Conservation (phyloP, 805 yeast genomes). For the Myxozyma geophila region DNA sequence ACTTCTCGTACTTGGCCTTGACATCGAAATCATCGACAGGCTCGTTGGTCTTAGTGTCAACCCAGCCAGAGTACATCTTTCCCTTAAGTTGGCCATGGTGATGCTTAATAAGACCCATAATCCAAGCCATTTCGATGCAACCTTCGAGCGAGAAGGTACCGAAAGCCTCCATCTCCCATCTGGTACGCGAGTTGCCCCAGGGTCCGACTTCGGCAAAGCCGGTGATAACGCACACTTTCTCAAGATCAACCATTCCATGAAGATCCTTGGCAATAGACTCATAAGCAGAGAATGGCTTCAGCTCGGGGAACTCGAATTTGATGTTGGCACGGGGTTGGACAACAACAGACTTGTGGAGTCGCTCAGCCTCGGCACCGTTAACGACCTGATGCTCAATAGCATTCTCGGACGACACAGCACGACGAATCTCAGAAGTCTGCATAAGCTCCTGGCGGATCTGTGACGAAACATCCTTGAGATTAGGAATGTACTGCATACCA, state of each 20-base stretch:
- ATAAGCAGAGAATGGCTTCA: slow-evolving; percentile 76
- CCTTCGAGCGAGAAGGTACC: slow-evolving; percentile 98
- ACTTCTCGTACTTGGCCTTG: slow-evolving; percentile 86
- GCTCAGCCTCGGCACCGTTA: slow-evolving; percentile 85
- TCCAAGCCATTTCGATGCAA: slow-evolving; percentile 99
- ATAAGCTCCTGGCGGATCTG: slow-evolving; percentile 72
- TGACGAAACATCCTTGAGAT: slow-evolving; percentile 85
- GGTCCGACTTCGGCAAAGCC: slow-evolving; percentile 99
- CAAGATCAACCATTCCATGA: slow-evolving; percentile 90
- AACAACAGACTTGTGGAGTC: slow-evolving; percentile 74
- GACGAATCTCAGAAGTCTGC: slow-evolving; percentile 88
- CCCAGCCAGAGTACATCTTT: slow-evolving; percentile 94
- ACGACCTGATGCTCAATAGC: slow-evolving; percentile 85
- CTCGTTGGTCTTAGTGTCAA: slow-evolving; percentile 87
- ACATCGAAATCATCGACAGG: slow-evolving; percentile 96
- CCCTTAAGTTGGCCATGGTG: slow-evolving; percentile 84
- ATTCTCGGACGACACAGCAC: slow-evolving; percentile 93
- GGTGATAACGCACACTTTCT: slow-evolving; percentile 89
- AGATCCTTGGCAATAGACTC: slow-evolving; percentile 52
- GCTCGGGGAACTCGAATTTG: slow-evolving; percentile 88
- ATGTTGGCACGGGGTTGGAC: slow-evolving; percentile 95
- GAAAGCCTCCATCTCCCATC: slow-evolving; percentile 98
- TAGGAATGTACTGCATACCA: slow-evolving; percentile 92
- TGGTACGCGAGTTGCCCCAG: slow-evolving; percentile 98
- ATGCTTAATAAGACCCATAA: slow-evolving; percentile 96